Percentiles rank a stretch among this genome's conserved stretches.
phyloP scores from a whole-genome alignment of 768 basidiomycete species.

The Termitomyces sp. region DNA sequence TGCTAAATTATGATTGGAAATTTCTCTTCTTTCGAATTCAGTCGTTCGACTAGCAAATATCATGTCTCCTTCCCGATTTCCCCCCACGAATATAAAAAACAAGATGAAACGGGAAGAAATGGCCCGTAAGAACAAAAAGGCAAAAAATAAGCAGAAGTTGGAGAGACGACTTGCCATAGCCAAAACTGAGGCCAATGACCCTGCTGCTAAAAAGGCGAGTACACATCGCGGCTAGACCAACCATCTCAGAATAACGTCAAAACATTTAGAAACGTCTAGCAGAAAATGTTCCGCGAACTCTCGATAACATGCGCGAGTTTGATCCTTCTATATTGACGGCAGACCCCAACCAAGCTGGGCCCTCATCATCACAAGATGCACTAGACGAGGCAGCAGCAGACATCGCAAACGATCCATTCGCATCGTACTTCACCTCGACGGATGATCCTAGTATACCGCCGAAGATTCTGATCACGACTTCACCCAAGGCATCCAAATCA shows the following conservation, averaged over 20 bases:
- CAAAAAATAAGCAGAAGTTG: conserved; percentile 76
- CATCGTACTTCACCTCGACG: conserved; percentile 65
- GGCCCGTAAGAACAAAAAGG: conserved; percentile 64
- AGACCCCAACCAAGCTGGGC: conserved; percentile 31
- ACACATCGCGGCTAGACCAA: not conserved
- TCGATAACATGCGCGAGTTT: conserved; percentile 90
- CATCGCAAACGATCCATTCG: conserved; percentile 70
- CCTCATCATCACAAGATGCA: conserved; percentile 32
- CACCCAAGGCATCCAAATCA: conserved; percentile 77
- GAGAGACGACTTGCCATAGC: conserved; percentile 72
- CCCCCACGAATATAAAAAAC: conserved; percentile 74
- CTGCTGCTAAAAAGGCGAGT: conserved; percentile 69
- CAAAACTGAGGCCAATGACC: conserved; percentile 72
- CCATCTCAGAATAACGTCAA: not conserved
- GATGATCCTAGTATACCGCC: conserved; percentile 71
- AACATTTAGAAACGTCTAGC: conserved; percentile 64
- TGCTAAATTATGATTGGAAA: not conserved
- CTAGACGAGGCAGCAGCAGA: conserved; percentile 59
- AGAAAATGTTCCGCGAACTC: conserved; percentile 83
- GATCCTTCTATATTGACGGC: conserved; percentile 64
- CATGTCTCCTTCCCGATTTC: conserved; percentile 56
- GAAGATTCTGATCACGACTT: conserved; percentile 88
- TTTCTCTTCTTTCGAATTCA: not conserved
- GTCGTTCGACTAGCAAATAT: not conserved
- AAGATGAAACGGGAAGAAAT: conserved; percentile 84